These are phyloP conservation scores for Stentor roeselii DNA, from an alignment of 73 alveolate species.

Conservation along the genomic window DNA sequence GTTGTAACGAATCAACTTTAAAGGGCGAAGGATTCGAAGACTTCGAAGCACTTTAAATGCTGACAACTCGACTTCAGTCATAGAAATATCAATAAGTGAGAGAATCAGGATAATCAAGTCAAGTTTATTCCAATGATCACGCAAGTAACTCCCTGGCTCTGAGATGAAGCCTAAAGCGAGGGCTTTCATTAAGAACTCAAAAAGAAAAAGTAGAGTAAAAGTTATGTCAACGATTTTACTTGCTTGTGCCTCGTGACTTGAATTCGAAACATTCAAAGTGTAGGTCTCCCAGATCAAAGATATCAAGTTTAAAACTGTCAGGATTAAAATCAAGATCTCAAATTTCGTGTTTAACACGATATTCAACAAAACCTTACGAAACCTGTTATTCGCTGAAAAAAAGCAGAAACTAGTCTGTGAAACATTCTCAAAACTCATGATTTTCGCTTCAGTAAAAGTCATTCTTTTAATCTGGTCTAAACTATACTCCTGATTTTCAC, in stretches of 20 bases:
- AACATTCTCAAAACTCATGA: conserved; percentile 51
- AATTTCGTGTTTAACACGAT: conserved; percentile 24
- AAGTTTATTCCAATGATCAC: conserved; percentile 20
- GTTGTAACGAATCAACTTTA: conserved; percentile 63
- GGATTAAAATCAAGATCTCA: conserved; percentile 35
- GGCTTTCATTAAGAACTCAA: neutral
- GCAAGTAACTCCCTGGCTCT: conserved; percentile 15
- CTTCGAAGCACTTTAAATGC: conserved; percentile 39
- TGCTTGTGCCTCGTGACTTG: neutral
- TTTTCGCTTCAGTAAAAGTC: conserved; percentile 58
- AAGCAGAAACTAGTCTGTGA: conserved; percentile 53
- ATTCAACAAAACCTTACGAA: conserved; percentile 39
- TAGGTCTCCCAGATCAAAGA: neutral
- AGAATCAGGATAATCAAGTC: conserved; percentile 37
- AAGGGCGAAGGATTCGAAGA: conserved; percentile 63
- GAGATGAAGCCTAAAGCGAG: neutral
- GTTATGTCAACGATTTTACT: neutral
- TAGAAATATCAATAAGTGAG: conserved; percentile 17
- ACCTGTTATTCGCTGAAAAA: conserved; percentile 38
- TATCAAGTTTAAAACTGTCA: neutral
- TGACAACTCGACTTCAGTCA: neutral
- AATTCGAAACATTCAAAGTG: neutral
- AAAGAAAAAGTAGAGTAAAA: neutral
- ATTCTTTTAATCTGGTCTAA: conserved; percentile 44
- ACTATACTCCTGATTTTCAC: conserved; percentile 51